Evolutionary conservation across 495 filamentous ascomycete species (phyloP).

Genomic region (Parathielavia appendiculata): DNA sequence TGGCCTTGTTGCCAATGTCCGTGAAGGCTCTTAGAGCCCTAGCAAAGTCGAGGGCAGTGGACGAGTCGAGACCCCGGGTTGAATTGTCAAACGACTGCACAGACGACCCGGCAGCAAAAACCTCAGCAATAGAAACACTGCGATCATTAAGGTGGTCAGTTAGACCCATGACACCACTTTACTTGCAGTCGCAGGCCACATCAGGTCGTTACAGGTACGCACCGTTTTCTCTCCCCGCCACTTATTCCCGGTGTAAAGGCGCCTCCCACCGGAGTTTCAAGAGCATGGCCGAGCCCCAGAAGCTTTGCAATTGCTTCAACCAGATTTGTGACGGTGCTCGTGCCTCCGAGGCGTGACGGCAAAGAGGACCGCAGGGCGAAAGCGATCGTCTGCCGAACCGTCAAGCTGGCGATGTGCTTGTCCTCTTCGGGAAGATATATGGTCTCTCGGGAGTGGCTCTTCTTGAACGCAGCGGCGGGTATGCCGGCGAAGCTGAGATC

Average conservation of each 20-base stretch:
- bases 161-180: too few relatives aligned
- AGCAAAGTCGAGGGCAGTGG: conserved; percentile 68
- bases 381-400: conserved; percentile 67
- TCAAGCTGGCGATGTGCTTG: conserved; percentile 67
- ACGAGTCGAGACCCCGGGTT: conserved; percentile 69
- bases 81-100: conserved; percentile 56
- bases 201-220: too few relatives aligned
- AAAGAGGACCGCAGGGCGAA: conserved; percentile 66
- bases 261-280: not conserved
- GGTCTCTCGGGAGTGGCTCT: conserved; percentile 53
- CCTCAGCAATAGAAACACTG: conserved; percentile 54
- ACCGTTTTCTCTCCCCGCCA: conserved; percentile 54
- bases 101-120: conserved; percentile 30
- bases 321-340: too few relatives aligned
- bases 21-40: conserved; percentile 68
- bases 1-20: conserved; percentile 67
- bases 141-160: too few relatives aligned
- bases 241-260: conserved; percentile 44
- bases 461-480: too few relatives aligned
- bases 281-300: not conserved
- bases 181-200: too few relatives aligned
- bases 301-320: too few relatives aligned
- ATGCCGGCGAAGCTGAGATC: not conserved
- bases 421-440: conserved; percentile 79
- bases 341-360: conserved; percentile 32